Evolutionary conservation across 495 filamentous ascomycete species (phyloP), one percentile per base, ranked within the genome.

Genomic region (Xylaria nigripes): DNA sequence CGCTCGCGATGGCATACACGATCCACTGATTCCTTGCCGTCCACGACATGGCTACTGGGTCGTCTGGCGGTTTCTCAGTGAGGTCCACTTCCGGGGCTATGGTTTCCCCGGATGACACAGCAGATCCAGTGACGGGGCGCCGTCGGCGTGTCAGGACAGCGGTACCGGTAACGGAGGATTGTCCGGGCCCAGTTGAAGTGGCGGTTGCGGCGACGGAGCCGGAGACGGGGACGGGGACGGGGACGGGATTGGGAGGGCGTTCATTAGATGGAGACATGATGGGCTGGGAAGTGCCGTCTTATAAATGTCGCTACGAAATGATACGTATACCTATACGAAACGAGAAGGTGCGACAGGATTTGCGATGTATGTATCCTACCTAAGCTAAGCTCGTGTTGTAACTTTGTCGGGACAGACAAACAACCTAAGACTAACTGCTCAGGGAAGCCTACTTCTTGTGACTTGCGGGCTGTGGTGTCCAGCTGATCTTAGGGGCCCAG

Each of bases 1-100:
- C 93, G 67, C 87, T 93, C 36, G 87, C 82, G 32, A 94, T 60
- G 23, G 93, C 90, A 44, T 91, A 80, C 50, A 89, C 66, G 53
- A 96, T 78, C 93, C 93, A 98, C 48, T 76, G 72, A 18, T 74
- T 76, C 52, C 69, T 62, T 12, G 56, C 36, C 12, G 62, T 41
- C 69, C 69, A 75, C 9, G 68, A 57, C 64, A 67, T 67, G 1
- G 0, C n/a, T 47, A 18, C 18, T 21, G 1, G 19, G 44, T 32
- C 47, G 25, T 15, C n/a, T 4, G 36, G n/a, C n/a, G 4, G 1
- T 45, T 4, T 23, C 43, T 12, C 10, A 6, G 43, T 45, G 13
- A 5, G 12, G 3, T 19, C 5, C 21, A 24, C 9, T 19, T 16
- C 16, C 36, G 5, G 15, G 6, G 32, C 2, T 4, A 3, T 16